These are phyloP conservation scores for Nemania sp. DNA, from an alignment of 2,329 filamentous ascomycete genomes.

Conservation along the genomic window DNA sequence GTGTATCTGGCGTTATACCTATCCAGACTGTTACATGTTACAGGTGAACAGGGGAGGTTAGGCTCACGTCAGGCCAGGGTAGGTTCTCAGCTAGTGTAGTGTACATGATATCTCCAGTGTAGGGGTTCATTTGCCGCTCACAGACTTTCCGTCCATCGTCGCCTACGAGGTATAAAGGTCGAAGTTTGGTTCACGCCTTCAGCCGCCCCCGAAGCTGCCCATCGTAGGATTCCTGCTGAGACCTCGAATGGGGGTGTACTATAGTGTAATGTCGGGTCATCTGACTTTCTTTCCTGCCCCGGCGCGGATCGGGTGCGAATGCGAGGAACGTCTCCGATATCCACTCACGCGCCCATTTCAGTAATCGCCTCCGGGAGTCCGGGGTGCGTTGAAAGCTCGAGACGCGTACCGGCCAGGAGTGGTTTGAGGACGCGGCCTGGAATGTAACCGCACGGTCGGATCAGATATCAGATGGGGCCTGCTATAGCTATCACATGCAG, in stretches of 20 bases:
- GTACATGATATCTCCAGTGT: no score
- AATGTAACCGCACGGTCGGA: slow-evolving; percentile 28
- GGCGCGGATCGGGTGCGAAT: no score
- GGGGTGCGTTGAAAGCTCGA: slow-evolving; percentile 20
- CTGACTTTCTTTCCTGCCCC: background rate
- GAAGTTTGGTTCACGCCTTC: background rate
- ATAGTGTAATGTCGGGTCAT: background rate
- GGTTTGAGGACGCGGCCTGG: slow-evolving; percentile 17
- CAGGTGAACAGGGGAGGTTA: no score
- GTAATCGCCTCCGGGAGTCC: slow-evolving; percentile 15
- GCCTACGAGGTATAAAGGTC: background rate
- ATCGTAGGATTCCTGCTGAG: background rate
- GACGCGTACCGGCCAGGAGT: slow-evolving; percentile 13
- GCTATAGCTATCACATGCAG: slow-evolving; percentile 3
- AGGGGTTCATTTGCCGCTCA: background rate
- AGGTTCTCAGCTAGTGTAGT: no score
- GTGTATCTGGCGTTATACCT: no score
- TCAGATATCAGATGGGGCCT: slow-evolving; percentile 10
- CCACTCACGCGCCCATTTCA: slow-evolving; percentile 7
- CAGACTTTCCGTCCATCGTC: background rate
- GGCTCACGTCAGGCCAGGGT: no score
- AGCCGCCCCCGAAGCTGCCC: background rate
- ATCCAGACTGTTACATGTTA: no score
- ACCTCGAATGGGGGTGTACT: no score
- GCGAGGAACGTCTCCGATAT: no score